Percentiles rank a stretch among this genome's conserved stretches.
phyloP scores from a whole-genome alignment of 139 green algal genomes.

The Chlorella sp. region DNA sequence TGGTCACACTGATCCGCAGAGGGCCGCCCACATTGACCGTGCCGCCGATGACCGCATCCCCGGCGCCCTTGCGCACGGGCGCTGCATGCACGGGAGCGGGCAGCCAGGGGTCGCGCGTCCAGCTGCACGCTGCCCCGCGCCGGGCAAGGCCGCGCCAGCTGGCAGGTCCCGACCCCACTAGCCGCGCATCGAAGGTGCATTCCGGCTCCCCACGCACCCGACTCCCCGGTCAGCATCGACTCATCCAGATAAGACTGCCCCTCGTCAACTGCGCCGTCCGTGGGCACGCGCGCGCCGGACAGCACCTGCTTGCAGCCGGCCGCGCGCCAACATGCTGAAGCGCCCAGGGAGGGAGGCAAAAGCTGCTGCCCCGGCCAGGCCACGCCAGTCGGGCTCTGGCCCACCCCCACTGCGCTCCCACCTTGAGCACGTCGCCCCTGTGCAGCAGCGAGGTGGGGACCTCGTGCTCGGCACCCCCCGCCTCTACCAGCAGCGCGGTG shows the following conservation, averaged over 20 bases:
- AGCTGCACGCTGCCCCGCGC: no score
- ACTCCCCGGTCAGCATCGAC: slow-evolving; percentile 96
- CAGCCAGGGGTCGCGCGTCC: no score
- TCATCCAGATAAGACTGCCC: slow-evolving; percentile 89
- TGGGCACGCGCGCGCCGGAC: slow-evolving; percentile 82
- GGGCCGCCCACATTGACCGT: slow-evolving; percentile 84
- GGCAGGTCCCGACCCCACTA: no score
- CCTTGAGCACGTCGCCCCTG: slow-evolving; percentile 87
- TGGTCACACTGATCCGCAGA: slow-evolving; percentile 50
- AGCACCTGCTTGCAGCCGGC: slow-evolving; percentile 65
- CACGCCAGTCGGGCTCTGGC: no score
- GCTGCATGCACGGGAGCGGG: not conserved
- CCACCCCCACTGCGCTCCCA: no score
- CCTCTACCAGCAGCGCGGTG: slow-evolving; percentile 76
- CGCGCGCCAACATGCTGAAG: not conserved
- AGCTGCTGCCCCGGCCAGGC: not conserved
- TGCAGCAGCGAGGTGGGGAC: slow-evolving; percentile 83
- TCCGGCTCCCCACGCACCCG: slow-evolving; percentile 11
- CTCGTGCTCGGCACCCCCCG: slow-evolving; percentile 59
- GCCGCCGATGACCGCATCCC: slow-evolving; percentile 81
- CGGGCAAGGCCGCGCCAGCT: no score
- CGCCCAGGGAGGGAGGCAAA: not conserved
- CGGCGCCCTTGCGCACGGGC: slow-evolving; percentile 75
- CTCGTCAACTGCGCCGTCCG: slow-evolving; percentile 84
- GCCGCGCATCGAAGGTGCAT: no score